Percentiles rank a stretch among this genome's conserved stretches.
Conservation (phyloP, 2,329 filamentous ascomycete genomes). For the Penicillium sp. region DNA sequence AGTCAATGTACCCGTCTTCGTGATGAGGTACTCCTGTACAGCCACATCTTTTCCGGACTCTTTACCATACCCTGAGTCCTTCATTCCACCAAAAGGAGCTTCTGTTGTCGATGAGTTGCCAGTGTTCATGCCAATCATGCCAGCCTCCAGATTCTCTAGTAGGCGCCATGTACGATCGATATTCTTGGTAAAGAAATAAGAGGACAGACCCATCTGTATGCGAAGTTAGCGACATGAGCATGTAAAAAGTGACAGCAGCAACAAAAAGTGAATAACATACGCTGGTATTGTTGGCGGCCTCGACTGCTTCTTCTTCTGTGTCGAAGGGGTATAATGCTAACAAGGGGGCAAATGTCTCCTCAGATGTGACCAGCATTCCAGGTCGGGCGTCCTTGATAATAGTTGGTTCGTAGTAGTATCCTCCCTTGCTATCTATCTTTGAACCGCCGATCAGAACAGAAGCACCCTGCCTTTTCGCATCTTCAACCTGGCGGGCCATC, state of each 20-base stretch:
- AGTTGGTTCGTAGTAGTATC: constrained; percentile 73
- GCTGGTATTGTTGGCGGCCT: constrained; percentile 63
- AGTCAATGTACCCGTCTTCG: not conserved
- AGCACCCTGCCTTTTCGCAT: constrained; percentile 67
- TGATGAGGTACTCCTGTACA: constrained; percentile 57
- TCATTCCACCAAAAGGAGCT: constrained; percentile 66
- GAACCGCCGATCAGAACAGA: constrained; percentile 61
- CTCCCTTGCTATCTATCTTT: constrained; percentile 55
- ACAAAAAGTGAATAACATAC: too few relatives aligned
- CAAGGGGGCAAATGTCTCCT: constrained; percentile 70
- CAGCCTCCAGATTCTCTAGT: constrained; percentile 69
- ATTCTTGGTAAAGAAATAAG: constrained; percentile 71
- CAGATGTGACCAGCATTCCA: constrained; percentile 61
- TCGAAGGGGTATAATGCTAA: constrained; percentile 68
- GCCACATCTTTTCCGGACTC: constrained; percentile 67
- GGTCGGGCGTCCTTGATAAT: constrained; percentile 64
- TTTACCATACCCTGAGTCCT: constrained; percentile 67
- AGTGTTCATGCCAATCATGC: constrained; percentile 71
- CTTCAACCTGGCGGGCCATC: constrained; percentile 62
- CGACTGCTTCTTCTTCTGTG: constrained; percentile 66
- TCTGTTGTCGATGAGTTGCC: constrained; percentile 47
- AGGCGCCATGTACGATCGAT: constrained; percentile 68
- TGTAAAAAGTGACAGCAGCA: too few relatives aligned
- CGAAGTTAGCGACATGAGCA: too few relatives aligned
- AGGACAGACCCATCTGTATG: constrained; percentile 71